Evolutionary conservation across 225 moss, liverwort and hornwort species (phyloP), one percentile per base, ranked within the genome.

Genomic region (Pseudoscleropodium purum): DNA sequence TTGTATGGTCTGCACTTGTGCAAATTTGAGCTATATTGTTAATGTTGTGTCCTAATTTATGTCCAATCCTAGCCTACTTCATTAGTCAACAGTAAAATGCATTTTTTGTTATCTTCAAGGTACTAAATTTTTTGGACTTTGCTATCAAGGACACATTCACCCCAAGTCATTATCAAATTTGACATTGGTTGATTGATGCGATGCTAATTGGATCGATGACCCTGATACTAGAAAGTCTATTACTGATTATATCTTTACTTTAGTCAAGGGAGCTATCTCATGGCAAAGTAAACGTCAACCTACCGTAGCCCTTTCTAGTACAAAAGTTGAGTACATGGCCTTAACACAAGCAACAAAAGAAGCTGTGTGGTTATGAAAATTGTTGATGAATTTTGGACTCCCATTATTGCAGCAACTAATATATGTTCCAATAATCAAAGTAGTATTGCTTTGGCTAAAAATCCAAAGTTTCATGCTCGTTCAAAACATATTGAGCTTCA

Each of bases 191-290:
- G 41, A 41, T 41, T 41, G 41, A 41, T 70, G 41, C 3, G 7
- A 41, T 1, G 10, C 5, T 70, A 4, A 70, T 0, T 70, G 8
- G 25, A 15, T 0, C 0, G 2, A 4, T 8, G 41, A 70, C 41
- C 70, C 5, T 70, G 5, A 41, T 8, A 70, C 39, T 70, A 8
- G 14, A 70, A 70, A 70, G 39, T 70, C 70, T 70, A 70, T 39
- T 70, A 70, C 9, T 2, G 7, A 24, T 70, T 70, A 70, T 70
- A 24, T 39, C 0, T 70, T 70, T 25, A 70, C 25, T 70, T 70
- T 70, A 70, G 39, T 8, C 2, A 0, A 5, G 25, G 25, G 70
- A 70, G 41, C 70, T 70, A 70, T 70, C 25, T 41, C 41, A 41
- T 70, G 15, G 70, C 25, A 69, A n/a, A 12, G n/a, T 69, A n/a